A percentile compares a stretch with the other conserved stretches of the same genome.
Conservation (phyloP, 169 alveolate genomes). For the Eimeria acervulina region DNA sequence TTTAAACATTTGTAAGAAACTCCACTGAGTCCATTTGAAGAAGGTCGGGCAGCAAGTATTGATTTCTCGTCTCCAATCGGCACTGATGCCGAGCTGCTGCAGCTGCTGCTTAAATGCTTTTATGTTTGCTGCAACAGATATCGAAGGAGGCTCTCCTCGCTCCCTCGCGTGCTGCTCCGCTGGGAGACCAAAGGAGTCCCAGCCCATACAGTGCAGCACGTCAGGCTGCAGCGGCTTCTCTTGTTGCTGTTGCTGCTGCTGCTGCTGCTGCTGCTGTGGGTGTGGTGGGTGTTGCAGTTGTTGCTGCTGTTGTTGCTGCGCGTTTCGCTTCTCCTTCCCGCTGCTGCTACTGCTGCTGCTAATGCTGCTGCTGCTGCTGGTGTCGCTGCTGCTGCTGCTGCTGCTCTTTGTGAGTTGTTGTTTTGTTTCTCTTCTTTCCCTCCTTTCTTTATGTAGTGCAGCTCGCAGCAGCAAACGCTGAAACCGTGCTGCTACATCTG, state of each 20-base stretch:
- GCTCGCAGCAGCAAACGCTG: constrained; percentile 88
- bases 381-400: constrained; percentile 29
- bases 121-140: constrained; percentile 90
- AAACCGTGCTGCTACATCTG: constrained; percentile 94
- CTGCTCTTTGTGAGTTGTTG: background rate
- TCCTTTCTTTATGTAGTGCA: background rate
- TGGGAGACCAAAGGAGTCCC: constrained; percentile 97
- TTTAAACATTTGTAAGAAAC: constrained; percentile 90
- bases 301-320: background rate
- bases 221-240: constrained; percentile 87
- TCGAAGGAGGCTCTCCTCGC: constrained; percentile 88
- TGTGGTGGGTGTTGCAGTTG: background rate
- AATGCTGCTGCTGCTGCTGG: background rate
- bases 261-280: background rate
- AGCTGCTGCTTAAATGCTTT: constrained; percentile 91
- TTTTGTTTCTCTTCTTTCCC: background rate
- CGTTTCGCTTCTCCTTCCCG: background rate
- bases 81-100: constrained; percentile 91
- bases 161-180: constrained; percentile 95
- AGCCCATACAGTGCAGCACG: constrained; percentile 96
- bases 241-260: constrained; percentile 4
- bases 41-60: constrained; percentile 92
- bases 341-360: background rate
- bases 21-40: constrained; percentile 96
- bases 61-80: constrained; percentile 94